Base-by-base conservation (phyloP, 2,329 filamentous ascomycete genomes). In the Thelonectria blattea region DNA sequence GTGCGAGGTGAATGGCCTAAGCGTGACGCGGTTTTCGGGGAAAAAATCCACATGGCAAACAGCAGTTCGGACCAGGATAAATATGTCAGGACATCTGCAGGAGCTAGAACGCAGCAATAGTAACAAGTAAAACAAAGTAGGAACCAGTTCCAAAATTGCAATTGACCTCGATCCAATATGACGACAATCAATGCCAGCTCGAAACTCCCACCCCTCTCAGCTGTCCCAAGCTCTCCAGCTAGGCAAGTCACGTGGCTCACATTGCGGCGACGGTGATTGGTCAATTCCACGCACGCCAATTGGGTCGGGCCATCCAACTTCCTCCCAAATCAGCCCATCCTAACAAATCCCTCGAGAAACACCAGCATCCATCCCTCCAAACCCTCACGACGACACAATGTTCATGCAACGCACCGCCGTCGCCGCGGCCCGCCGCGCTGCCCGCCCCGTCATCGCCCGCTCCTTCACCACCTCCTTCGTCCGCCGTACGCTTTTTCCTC, bases 401-500 rank as follows among this genome's bases (percentile, higher is more conserved):
- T 86, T 88, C 71, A 75, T 89, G 75, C 84, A 87, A 81, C 87
- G 87, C 75, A 81, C 86, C 73, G 85, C 82, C 75, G 73, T 86
- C 68, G 79, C 83, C 69, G 85, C 81, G 74, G 86, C 85, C 73
- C 86, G 87, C 76, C 85, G 87, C 68, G 77, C 73, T 63, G 86
- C 81, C 73, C 79, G 72, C 56, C 84, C 85, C 67, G 77, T 79
- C 65, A 76, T 83, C 73, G 81, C 82, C 71, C 86, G 87, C 76
- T 82, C 79, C 77, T 87, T 89, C 75, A 78, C 83, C 68, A 87
- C 81, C 74, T 84, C 85, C 64, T 77, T 86, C 68, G 76, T 84
- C 74, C 86, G 85, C 79, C 82, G 87, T 89, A 86, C 69, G 77
- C 73, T 63, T 61, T 66, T 72, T 71, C 61, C 61, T 63, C 53